Evolutionary conservation across 2,329 filamentous ascomycete species (phyloP).

Genomic region (Didymella exigua): DNA sequence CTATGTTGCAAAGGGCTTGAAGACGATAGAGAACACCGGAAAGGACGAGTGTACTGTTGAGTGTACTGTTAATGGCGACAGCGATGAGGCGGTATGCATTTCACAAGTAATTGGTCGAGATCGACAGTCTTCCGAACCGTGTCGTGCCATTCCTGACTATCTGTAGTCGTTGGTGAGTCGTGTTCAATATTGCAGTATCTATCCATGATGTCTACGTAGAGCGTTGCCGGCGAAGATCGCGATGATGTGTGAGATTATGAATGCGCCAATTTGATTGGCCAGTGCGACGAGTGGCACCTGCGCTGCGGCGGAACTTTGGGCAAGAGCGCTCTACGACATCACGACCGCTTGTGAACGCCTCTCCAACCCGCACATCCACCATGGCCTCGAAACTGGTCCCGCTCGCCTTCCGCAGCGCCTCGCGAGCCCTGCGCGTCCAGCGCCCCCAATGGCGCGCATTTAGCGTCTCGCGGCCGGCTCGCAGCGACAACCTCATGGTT

Average conservation of each 20-base stretch:
- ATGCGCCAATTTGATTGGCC: slow-evolving; percentile 20
- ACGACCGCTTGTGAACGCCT: slow-evolving; percentile 24
- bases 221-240: neutral
- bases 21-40: too few relatives aligned
- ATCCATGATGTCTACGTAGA: neutral
- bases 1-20: too few relatives aligned
- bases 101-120: too few relatives aligned
- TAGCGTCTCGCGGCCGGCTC: slow-evolving; percentile 68
- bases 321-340: slow-evolving; percentile 10
- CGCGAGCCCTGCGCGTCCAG: slow-evolving; percentile 67
- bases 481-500: slow-evolving; percentile 72
- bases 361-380: slow-evolving; percentile 36
- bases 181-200: too few relatives aligned
- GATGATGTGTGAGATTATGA: slow-evolving; percentile 14
- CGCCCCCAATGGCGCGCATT: slow-evolving; percentile 74
- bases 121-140: too few relatives aligned
- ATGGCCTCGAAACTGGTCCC: slow-evolving; percentile 89
- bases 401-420: slow-evolving; percentile 71
- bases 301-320: neutral
- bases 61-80: too few relatives aligned
- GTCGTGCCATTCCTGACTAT: neutral
- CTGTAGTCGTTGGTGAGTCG: too few relatives aligned
- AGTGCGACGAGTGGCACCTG: neutral
- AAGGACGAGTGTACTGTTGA: too few relatives aligned
- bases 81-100: too few relatives aligned